These are phyloP conservation scores for Coemansia sp. DNA, from an alignment of 192 early-diverging fungal genomes.

Conservation along the genomic window DNA sequence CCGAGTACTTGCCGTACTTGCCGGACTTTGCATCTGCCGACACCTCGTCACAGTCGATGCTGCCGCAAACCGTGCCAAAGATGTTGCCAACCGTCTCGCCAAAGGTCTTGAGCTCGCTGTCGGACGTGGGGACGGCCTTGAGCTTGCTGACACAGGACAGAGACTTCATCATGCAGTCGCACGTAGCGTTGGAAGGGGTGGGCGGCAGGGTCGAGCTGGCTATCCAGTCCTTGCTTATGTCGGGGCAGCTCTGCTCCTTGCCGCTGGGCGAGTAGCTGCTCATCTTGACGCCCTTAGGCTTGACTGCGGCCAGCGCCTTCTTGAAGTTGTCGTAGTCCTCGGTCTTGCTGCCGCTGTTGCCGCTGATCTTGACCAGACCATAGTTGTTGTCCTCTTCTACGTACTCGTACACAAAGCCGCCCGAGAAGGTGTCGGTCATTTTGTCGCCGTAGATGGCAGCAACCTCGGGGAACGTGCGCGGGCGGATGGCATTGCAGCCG, in stretches of 20 bases:
- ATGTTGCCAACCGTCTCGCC: constrained; percentile 30
- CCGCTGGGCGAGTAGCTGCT: constrained; percentile 49
- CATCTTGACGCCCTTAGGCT: constrained; percentile 58
- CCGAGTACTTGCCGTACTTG: constrained; percentile 49
- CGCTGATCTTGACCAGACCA: constrained; percentile 62
- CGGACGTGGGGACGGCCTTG: constrained; percentile 23
- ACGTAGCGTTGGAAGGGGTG: constrained; percentile 61
- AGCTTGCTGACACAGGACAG: constrained; percentile 51
- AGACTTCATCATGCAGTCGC: constrained; percentile 63
- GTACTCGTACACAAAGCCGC: constrained; percentile 75
- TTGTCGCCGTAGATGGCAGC: constrained; percentile 64
- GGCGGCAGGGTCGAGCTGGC: constrained; percentile 59
- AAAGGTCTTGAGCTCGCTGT: constrained; percentile 21
- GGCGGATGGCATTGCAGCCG: constrained; percentile 68
- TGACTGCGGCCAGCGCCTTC: constrained; percentile 50
- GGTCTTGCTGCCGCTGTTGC: constrained; percentile 40
- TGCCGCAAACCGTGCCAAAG: constrained; percentile 42
- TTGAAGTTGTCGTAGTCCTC: constrained; percentile 66
- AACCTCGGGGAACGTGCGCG: constrained; percentile 69
- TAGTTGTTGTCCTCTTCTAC: constrained; percentile 73
- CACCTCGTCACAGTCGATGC: constrained; percentile 40
- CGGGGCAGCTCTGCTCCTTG: constrained; percentile 43
- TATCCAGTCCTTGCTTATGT: constrained; percentile 57
- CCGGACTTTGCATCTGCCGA: constrained; percentile 26
- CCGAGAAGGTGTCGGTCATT: constrained; percentile 66